These are phyloP conservation scores for Fragilaria crotonensis DNA, from an alignment of 108 stramenopile species.

Conservation along the genomic window DNA sequence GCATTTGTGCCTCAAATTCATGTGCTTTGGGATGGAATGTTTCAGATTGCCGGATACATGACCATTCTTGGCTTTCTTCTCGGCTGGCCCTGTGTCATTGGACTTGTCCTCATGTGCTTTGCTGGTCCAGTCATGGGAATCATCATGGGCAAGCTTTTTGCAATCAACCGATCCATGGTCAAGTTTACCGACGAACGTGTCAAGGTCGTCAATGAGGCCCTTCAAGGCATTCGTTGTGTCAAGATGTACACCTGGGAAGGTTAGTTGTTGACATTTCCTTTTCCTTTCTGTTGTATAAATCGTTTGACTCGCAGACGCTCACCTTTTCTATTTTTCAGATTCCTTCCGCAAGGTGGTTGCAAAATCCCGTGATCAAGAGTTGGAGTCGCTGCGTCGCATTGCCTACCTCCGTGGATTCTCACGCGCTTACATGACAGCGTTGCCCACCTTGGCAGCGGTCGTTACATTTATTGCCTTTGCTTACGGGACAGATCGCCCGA, in stretches of 20 bases:
- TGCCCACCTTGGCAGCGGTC: constrained; percentile 58
- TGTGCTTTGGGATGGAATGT: constrained; percentile 67
- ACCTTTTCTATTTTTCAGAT: constrained; percentile 3
- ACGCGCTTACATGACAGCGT: constrained; percentile 52
- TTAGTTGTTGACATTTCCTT: background rate
- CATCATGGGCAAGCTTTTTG: constrained; percentile 58
- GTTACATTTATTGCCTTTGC: constrained; percentile 50
- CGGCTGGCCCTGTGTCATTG: constrained; percentile 73
- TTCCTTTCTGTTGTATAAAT: too few relatives aligned
- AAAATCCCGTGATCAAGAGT: constrained; percentile 45
- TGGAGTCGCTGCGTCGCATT: constrained; percentile 34
- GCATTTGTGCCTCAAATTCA: constrained; percentile 60
- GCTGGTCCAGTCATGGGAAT: constrained; percentile 60
- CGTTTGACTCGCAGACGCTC: too few relatives aligned
- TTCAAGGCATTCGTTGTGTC: constrained; percentile 86
- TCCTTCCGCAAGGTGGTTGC: constrained; percentile 54
- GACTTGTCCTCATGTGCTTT: constrained; percentile 63
- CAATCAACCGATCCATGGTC: constrained; percentile 59
- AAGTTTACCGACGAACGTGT: constrained; percentile 75
- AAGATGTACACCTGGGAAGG: constrained; percentile 92
- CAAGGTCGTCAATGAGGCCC: constrained; percentile 80
- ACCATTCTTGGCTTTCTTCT: constrained; percentile 58
- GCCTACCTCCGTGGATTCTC: constrained; percentile 58
- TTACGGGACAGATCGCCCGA: constrained; percentile 20
- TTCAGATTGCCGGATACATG: constrained; percentile 71